phyloP scores from a whole-genome alignment of 495 filamentous ascomycete genomes.

The Penicillium lividum region DNA sequence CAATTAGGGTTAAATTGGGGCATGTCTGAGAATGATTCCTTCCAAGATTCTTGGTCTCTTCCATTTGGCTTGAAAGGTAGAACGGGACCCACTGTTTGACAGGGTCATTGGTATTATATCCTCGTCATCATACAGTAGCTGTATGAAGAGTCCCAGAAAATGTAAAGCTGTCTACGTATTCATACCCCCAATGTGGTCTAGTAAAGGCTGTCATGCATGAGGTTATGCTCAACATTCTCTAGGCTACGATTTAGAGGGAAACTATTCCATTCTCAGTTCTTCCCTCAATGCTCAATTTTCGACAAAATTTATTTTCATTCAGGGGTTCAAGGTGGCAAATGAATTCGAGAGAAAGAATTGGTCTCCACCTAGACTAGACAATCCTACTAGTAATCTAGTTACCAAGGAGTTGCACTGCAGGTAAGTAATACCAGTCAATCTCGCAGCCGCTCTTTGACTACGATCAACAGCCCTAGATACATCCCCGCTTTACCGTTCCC shows the following conservation, averaged over 20 bases:
- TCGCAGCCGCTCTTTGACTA: constrained; percentile 31
- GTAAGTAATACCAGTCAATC: constrained; percentile 30
- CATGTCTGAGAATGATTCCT: constrained; percentile 25
- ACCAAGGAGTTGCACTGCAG: constrained; percentile 8
- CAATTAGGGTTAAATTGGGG: constrained; percentile 10
- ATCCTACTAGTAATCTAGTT: not conserved
- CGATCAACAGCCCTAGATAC: constrained; percentile 32
- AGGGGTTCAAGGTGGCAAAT: constrained; percentile 5
- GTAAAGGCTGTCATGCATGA: constrained; percentile 7
- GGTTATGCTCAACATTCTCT: not conserved
- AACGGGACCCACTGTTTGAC: constrained; percentile 25
- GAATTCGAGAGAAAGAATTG: not conserved
- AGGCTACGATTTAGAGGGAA: not conserved
- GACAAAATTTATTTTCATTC: not conserved
- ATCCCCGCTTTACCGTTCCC: constrained; percentile 20
- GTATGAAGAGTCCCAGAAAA: constrained; percentile 5
- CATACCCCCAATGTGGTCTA: constrained; percentile 17
- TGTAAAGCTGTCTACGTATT: constrained; percentile 15
- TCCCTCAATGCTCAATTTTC: not conserved
- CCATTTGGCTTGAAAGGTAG: constrained; percentile 29
- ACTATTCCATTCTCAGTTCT: not conserved
- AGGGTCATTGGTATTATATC: constrained; percentile 17
- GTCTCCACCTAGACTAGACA: constrained; percentile 4
- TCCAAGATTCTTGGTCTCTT: constrained; percentile 34
- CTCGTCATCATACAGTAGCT: constrained; percentile 3